phyloP scores from a whole-genome alignment of 345 rosid species.

The Gossypium arboreum region DNA sequence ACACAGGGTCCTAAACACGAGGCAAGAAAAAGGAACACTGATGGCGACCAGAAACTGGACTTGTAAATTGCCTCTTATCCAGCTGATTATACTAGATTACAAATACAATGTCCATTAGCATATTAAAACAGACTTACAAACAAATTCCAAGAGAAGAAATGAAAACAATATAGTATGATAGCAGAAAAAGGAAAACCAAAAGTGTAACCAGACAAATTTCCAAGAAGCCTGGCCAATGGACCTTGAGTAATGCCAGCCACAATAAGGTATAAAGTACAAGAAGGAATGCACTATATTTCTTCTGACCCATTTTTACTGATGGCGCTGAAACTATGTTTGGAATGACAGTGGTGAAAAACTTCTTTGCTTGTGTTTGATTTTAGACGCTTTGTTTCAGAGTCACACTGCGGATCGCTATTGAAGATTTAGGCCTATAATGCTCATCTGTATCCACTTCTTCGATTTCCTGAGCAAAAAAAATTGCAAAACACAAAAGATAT shows the following conservation, averaged over 20 bases:
- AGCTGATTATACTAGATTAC: background rate
- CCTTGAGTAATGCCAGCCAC: background rate
- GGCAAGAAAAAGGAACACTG: too few species aligned
- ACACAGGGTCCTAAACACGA: too few species aligned
- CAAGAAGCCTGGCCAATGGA: background rate
- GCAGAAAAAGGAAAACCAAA: background rate
- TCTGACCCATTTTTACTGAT: background rate
- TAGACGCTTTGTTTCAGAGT: slow-evolving; percentile 54
- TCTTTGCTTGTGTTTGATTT: background rate
- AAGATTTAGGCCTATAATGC: slow-evolving; percentile 73
- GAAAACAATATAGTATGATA: background rate
- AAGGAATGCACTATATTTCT: background rate
- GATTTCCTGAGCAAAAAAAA: slow-evolving; percentile 55
- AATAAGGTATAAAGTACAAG: background rate
- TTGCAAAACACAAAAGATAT: slow-evolving; percentile 11
- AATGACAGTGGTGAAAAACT: background rate
- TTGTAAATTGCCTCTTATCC: background rate
- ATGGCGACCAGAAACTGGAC: too few species aligned
- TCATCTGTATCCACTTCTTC: slow-evolving; percentile 97
- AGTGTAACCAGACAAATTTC: background rate
- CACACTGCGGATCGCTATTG: slow-evolving; percentile 48
- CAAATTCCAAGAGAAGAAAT: background rate
- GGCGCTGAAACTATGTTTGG: background rate
- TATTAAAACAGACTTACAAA: background rate
- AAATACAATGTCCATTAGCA: background rate